Percentiles rank a stretch among this genome's conserved stretches.
Conservation (phyloP, 2,329 filamentous ascomycete species). For the Beauveria australis region DNA sequence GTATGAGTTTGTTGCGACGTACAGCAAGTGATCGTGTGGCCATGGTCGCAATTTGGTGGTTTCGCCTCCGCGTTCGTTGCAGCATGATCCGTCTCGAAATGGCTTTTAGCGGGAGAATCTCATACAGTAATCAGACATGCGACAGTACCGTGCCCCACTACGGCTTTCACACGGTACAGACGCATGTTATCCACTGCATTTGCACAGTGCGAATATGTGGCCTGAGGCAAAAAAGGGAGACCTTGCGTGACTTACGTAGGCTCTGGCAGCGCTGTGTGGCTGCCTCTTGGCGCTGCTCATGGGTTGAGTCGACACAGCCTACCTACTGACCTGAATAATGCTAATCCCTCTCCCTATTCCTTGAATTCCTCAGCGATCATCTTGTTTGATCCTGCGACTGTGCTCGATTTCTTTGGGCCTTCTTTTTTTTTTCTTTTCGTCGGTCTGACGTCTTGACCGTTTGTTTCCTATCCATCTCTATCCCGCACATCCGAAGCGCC, state of each 20-base stretch:
- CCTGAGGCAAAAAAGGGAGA: constrained; percentile 9
- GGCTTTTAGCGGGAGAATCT: neutral
- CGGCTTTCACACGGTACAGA: neutral
- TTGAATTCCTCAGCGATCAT: constrained; percentile 11
- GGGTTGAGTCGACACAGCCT: constrained; percentile 8
- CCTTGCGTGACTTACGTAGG: neutral
- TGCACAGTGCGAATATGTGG: neutral
- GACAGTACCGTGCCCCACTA: neutral
- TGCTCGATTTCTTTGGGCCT: constrained; percentile 12
- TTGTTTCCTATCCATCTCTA: neutral
- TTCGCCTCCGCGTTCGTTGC: neutral
- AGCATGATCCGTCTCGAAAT: neutral
- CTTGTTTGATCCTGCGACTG: constrained; percentile 12
- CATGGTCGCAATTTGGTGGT: neutral
- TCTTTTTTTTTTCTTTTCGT: constrained; percentile 11
- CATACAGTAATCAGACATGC: constrained; percentile 5
- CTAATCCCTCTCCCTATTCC: constrained; percentile 1
- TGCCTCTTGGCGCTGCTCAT: constrained; percentile 4
- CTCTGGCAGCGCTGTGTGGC: neutral
- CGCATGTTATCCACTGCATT: rapidly evolving
- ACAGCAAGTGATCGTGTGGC: constrained; percentile 7
- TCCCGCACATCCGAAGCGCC: neutral
- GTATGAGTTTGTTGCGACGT: neutral
- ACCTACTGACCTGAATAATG: neutral
- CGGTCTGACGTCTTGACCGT: neutral